These are phyloP conservation scores for Crataegus laevigata DNA, from an alignment of 306 rosid species.

Conservation along the genomic window DNA sequence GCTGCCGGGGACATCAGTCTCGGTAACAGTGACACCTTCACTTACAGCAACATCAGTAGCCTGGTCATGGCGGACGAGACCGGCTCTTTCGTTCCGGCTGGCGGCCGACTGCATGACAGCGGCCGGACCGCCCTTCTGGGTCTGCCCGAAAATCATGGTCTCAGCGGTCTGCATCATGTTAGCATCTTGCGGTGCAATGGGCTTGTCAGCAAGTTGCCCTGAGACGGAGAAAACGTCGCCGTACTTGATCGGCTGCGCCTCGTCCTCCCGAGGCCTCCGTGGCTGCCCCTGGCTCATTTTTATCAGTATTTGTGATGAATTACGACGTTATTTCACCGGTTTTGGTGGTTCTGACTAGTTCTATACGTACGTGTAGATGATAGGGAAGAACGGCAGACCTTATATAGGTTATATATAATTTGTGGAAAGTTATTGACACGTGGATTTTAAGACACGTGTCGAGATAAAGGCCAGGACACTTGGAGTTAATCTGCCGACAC, in stretches of 20 bases:
- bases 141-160: slow-evolving; percentile 41
- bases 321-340: background rate
- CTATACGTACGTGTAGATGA: background rate
- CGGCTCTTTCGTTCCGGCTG: slow-evolving; percentile 42
- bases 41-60: slow-evolving; percentile 36
- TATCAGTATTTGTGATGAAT: background rate
- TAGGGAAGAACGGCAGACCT: background rate
- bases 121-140: slow-evolving; percentile 52
- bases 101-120: slow-evolving; percentile 65
- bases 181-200: slow-evolving; percentile 60
- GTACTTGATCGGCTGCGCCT: slow-evolving; percentile 42
- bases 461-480: background rate
- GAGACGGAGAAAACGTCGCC: slow-evolving; percentile 55
- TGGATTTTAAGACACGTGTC: slow-evolving; percentile 6
- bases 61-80: slow-evolving; percentile 37
- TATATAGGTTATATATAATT: background rate
- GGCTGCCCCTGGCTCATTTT: slow-evolving; percentile 58
- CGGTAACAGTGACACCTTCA: slow-evolving; percentile 50
- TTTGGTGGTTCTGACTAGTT: background rate
- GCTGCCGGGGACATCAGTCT: slow-evolving; percentile 41
- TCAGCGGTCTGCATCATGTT: slow-evolving; percentile 83
- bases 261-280: slow-evolving; percentile 13
- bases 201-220: slow-evolving; percentile 48
- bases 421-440: background rate
- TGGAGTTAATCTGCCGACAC: background rate